Evolutionary conservation across 2,329 filamentous ascomycete genomes (phyloP).

Genomic region (Neophaeococcomyces aloes): DNA sequence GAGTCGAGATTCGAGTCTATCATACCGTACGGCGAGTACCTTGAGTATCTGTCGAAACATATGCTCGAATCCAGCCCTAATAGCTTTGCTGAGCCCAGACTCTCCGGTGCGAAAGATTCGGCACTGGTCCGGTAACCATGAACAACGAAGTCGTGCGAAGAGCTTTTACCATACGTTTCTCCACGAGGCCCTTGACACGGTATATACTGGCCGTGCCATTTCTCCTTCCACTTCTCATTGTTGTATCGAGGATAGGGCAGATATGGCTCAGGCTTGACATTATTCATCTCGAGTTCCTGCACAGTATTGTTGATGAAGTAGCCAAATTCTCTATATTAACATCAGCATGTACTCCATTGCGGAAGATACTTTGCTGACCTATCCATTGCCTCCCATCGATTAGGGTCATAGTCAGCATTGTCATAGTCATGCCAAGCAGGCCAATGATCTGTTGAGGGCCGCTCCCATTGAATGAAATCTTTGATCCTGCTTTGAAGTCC

Average conservation of each 20-base stretch:
- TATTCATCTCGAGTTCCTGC: background rate
- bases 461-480: slow-evolving; percentile 8
- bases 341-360: background rate
- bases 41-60: slow-evolving; percentile 58
- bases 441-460: slow-evolving; percentile 9
- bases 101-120: slow-evolving; percentile 46
- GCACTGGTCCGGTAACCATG: slow-evolving; percentile 50
- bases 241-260: slow-evolving; percentile 65
- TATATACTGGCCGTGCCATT: slow-evolving; percentile 48
- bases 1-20: slow-evolving; percentile 11
- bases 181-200: slow-evolving; percentile 52
- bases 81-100: slow-evolving; percentile 52
- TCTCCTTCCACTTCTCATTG: slow-evolving; percentile 47
- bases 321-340: slow-evolving; percentile 3
- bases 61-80: slow-evolving; percentile 53
- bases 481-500: slow-evolving; percentile 5
- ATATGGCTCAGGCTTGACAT: slow-evolving; percentile 43
- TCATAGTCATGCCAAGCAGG: slow-evolving; percentile 9
- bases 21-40: slow-evolving; percentile 47
- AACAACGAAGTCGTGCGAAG: slow-evolving; percentile 45
- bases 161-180: slow-evolving; percentile 39
- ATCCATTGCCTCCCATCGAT: slow-evolving; percentile 8
- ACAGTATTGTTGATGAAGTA: slow-evolving; percentile 8
- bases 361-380: background rate
- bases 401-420: slow-evolving; percentile 7